Base-by-base conservation (phyloP, 192 early-diverging fungal genomes). In the Polychytrium aggregatum region DNA sequence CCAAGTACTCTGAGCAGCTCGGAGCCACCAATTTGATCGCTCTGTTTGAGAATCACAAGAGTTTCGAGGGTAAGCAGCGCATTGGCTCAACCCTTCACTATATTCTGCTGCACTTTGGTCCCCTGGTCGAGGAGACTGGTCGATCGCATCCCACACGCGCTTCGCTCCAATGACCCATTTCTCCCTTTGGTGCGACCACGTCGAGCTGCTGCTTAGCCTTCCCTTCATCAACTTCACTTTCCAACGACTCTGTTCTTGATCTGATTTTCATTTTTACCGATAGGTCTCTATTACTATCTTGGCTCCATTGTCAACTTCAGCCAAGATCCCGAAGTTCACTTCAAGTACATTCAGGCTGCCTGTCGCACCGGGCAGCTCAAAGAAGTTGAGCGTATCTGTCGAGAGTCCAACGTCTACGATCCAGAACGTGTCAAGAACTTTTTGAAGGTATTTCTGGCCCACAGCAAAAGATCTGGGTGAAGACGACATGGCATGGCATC, bases 381-480 rank as follows among this genome's bases (percentile, higher is more conserved):
- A 71, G 96, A 97, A 60, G 93, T 96, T 25, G 96, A 98, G 67
- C 82, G 93, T 35, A 86, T 98, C 41, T 93, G 90, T 62, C 78
- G 92, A 41, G 96, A 98, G 63, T 92, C 85, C 70, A 87, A 88
- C 65, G 82, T 81, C 69, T 98, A 94, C 62, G 93, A 98, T 52
- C 81, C 92, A 2, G 96, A 98, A 57, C 90, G 86, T 64, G 96
- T 98, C 62, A 98, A 98, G 69, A 98, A 95, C 64, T 96, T 94
- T 68, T 68, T 98, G 35, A 98, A 98, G 71, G 62, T 72, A 56
- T 21, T n/a, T n/a, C n/a, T n/a, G n/a, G n/a, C n/a, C n/a, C n/a
- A n/a, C n/a, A n/a, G n/a, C n/a, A n/a, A n/a, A n/a, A n/a, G n/a
- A n/a, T n/a, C n/a, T 28, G n/a, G n/a, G n/a, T n/a, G n/a, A n/a